Conservation (phyloP, 2,329 filamentous ascomycete species). For the Aureobasidium sp. region DNA sequence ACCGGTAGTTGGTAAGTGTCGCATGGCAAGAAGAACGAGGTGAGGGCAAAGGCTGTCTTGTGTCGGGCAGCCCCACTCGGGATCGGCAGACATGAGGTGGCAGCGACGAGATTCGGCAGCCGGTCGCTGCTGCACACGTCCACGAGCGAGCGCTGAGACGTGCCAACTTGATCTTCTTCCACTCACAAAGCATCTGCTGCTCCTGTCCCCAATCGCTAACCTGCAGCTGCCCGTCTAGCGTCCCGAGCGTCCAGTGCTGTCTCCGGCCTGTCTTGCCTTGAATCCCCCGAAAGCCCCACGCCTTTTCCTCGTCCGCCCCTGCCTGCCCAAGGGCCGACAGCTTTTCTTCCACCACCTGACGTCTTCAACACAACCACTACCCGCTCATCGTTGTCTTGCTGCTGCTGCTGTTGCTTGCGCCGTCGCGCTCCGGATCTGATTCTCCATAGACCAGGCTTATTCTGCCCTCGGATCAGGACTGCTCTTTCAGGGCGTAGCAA, state of each 20-base stretch:
- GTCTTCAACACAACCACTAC: background rate
- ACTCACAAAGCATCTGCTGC: background rate
- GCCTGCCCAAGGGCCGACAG: background rate
- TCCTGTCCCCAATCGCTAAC: slow-evolving; percentile 17
- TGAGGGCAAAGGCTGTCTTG: background rate
- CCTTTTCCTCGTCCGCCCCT: slow-evolving; percentile 12
- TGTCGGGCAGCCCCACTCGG: slow-evolving; percentile 8
- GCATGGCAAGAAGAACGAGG: background rate
- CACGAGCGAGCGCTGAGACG: background rate
- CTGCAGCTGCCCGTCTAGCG: slow-evolving; percentile 8
- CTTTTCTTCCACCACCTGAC: background rate
- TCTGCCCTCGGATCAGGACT: background rate
- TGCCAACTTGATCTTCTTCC: slow-evolving; percentile 1
- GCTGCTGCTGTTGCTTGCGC: background rate
- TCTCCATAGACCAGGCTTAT: background rate
- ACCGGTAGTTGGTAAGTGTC: slow-evolving; percentile 4
- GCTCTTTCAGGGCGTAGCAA: background rate
- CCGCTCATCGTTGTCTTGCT: background rate
- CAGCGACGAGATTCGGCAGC: background rate
- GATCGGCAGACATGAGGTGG: slow-evolving; percentile 2
- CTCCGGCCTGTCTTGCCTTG: slow-evolving; percentile 14
- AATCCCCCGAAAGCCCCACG: slow-evolving; percentile 2
- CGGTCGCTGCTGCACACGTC: background rate
- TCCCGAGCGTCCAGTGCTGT: background rate
- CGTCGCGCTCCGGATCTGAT: background rate